A percentile compares a stretch with the other conserved stretches of the same genome.
Evolutionary conservation across 208 protist species (phyloP).

Genomic region (Phytomonas francai): DNA sequence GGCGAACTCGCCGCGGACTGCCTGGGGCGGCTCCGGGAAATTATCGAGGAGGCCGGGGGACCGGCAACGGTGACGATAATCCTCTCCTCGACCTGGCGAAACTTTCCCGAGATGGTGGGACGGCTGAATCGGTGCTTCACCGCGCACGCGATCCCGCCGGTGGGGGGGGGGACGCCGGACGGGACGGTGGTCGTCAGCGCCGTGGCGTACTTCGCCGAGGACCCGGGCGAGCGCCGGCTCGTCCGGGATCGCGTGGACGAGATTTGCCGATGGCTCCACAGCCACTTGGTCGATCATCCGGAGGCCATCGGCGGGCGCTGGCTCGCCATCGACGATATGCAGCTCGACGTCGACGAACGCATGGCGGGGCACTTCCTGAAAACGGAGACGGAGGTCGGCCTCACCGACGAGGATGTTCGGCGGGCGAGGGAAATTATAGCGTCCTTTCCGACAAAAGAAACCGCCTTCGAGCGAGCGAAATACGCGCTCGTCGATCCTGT

Average conservation of each 20-base stretch:
- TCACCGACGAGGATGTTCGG: slow-evolving; percentile 48
- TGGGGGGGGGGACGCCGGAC: slow-evolving; percentile 59
- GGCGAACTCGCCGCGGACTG: slow-evolving; percentile 53
- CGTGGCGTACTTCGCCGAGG: slow-evolving; percentile 74
- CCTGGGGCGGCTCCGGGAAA: slow-evolving; percentile 29
- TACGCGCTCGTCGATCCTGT: slow-evolving; percentile 43
- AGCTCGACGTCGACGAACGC: slow-evolving; percentile 72
- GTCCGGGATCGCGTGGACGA: slow-evolving; percentile 82
- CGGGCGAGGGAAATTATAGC: slow-evolving; percentile 24
- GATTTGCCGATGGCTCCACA: slow-evolving; percentile 66
- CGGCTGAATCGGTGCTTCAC: slow-evolving; percentile 55
- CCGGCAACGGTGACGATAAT: slow-evolving; percentile 62
- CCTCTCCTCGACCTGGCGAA: slow-evolving; percentile 80
- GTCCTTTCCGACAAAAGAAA: slow-evolving; percentile 26
- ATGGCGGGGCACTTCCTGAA: slow-evolving; percentile 77
- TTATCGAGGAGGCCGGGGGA: slow-evolving; percentile 41
- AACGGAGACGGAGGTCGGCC: slow-evolving; percentile 59
- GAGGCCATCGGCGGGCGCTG: slow-evolving; percentile 74
- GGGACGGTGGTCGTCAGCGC: slow-evolving; percentile 52
- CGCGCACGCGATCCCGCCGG: slow-evolving; percentile 28
- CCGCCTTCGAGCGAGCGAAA: slow-evolving; percentile 21
- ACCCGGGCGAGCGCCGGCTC: slow-evolving; percentile 68
- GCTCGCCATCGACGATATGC: slow-evolving; percentile 86
- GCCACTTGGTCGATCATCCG: slow-evolving; percentile 55
- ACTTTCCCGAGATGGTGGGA: slow-evolving; percentile 56